phyloP scores from a whole-genome alignment of 176 grass and related monocot genomes.

The Melocanna baccifera region DNA sequence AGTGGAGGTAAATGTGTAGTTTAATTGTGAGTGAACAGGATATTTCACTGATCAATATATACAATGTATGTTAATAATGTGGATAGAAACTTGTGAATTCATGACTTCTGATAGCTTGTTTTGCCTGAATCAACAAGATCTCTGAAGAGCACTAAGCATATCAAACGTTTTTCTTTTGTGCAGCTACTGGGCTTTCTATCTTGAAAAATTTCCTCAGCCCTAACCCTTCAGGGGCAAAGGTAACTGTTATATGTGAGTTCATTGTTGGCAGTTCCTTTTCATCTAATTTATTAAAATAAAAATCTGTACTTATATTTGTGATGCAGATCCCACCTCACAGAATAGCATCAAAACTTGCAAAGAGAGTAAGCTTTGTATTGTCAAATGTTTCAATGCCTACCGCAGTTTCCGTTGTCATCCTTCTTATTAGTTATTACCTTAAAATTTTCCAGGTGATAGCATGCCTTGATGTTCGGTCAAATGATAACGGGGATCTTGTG shows the following conservation, averaged over 20 bases:
- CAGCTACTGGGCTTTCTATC: slow-evolving; percentile 88
- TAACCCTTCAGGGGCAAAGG: slow-evolving; percentile 60
- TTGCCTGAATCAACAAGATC: not conserved
- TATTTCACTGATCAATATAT: not conserved
- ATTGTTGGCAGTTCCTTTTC: not conserved
- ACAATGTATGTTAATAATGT: not conserved
- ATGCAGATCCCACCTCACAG: slow-evolving; percentile 54
- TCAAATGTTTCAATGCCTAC: not conserved
- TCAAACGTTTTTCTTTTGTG: not conserved
- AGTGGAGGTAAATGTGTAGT: slow-evolving; percentile 73
- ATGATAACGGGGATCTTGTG: slow-evolving; percentile 97
- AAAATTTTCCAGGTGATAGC: slow-evolving; percentile 71
- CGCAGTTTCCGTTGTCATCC: not conserved
- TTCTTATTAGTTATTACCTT: slow-evolving; percentile 39
- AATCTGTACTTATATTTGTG: slow-evolving; percentile 3
- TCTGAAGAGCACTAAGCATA: not conserved
- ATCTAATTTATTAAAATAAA: not conserved
- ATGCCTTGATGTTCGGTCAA: slow-evolving; percentile 96
- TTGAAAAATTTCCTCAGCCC: slow-evolving; percentile 74
- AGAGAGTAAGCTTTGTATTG: slow-evolving; percentile 64
- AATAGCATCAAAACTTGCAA: slow-evolving; percentile 91
- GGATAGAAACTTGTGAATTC: not conserved
- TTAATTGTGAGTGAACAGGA: not conserved
- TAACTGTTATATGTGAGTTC: slow-evolving; percentile 33
- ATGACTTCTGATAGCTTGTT: slow-evolving; percentile 9